A percentile compares a stretch with the other conserved stretches of the same genome.
phyloP scores from a whole-genome alignment of 768 basidiomycete genomes.

The Tulasnella sp. region DNA sequence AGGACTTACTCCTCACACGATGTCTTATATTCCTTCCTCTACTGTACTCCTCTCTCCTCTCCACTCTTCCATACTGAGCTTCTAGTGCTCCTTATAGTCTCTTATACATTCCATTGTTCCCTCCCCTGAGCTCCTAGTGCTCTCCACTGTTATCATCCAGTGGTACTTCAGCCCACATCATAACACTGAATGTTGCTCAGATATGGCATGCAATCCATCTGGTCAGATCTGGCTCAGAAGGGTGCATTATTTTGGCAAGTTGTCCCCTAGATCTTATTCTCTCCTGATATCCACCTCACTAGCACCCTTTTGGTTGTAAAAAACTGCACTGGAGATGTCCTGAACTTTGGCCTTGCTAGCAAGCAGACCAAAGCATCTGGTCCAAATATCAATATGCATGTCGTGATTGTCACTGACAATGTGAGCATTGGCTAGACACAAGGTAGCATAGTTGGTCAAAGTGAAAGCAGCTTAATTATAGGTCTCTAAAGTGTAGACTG shows the following conservation, averaged over 20 bases:
- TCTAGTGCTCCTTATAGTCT: no score
- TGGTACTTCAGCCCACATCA: no score
- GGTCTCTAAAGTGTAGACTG: background rate
- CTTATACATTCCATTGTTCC: no score
- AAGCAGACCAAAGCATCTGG: constrained; percentile 61
- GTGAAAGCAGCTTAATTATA: constrained; percentile 30
- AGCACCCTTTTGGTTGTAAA: constrained; percentile 80
- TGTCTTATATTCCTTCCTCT: no score
- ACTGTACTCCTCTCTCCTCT: no score
- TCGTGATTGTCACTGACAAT: constrained; percentile 81
- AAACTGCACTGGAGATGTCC: constrained; percentile 83
- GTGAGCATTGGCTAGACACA: constrained; percentile 75
- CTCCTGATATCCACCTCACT: background rate
- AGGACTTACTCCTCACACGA: no score
- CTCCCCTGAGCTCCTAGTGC: no score
- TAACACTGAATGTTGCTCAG: constrained; percentile 75
- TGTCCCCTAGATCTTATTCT: background rate
- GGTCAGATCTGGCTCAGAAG: constrained; percentile 50
- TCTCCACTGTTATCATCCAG: no score
- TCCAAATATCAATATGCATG: constrained; percentile 52
- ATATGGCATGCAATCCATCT: constrained; percentile 71
- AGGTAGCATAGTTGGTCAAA: constrained; percentile 73
- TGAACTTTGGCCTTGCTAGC: constrained; percentile 84
- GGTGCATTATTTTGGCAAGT: constrained; percentile 33
- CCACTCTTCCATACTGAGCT: no score